Conservation (phyloP, 2,329 filamentous ascomycete species). For the Fusarium compactum region DNA sequence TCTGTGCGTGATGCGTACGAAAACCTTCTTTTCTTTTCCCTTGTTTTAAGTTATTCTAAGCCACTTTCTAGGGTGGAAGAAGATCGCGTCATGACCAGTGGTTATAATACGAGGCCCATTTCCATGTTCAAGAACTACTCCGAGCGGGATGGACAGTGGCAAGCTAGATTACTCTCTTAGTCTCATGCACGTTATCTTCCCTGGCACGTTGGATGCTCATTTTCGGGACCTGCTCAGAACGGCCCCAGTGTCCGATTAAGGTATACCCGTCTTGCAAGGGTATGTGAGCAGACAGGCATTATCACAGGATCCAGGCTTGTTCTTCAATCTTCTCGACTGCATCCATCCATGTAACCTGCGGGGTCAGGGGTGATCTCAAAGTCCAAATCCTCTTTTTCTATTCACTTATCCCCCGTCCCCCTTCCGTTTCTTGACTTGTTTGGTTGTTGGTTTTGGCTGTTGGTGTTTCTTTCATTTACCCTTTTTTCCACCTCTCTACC, state of each 20-base stretch:
- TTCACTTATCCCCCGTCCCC: slow-evolving; percentile 1
- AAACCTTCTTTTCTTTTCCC: not conserved
- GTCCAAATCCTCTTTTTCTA: slow-evolving; percentile 30
- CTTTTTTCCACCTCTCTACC: not conserved
- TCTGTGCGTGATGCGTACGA: not conserved
- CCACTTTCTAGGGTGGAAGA: not conserved
- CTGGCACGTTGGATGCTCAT: not conserved
- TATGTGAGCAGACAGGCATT: not conserved
- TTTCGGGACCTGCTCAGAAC: not conserved
- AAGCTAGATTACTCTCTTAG: not conserved
- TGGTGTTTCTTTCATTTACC: slow-evolving; percentile 4
- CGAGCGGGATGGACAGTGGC: not conserved
- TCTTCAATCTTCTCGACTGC: slow-evolving; percentile 7
- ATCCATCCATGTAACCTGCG: slow-evolving; percentile 1
- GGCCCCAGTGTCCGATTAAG: slow-evolving; percentile 29
- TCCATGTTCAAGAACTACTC: not conserved
- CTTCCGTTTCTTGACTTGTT: slow-evolving; percentile 1
- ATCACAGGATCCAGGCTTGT: slow-evolving; percentile 7
- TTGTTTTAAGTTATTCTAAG: not conserved
- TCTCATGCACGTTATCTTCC: not conserved
- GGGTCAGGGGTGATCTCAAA: slow-evolving; percentile 11
- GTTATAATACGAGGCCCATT: not conserved
- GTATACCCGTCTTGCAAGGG: slow-evolving; percentile 14
- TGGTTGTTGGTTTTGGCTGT: slow-evolving; percentile 18
- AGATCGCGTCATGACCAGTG: not conserved